Evolutionary conservation across 1,284 basidiomycete genomes (phyloP).

Genomic region (Athelia sp.): DNA sequence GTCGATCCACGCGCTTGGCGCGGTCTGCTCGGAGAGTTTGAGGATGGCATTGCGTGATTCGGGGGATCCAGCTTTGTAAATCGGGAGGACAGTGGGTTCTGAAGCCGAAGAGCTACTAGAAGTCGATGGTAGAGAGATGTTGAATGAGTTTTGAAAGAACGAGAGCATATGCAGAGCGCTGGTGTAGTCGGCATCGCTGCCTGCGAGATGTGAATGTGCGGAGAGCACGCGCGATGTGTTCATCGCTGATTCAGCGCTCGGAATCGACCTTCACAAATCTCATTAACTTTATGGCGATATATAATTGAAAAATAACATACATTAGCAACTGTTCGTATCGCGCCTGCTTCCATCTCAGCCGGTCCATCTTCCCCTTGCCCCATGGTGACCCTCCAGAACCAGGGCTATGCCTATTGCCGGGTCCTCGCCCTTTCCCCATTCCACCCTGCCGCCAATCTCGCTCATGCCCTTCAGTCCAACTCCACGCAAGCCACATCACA

Average conservation of each 20-base stretch:
- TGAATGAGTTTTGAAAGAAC: constrained; percentile 59
- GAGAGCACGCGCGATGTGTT: constrained; percentile 54
- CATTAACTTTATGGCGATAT: too few species aligned
- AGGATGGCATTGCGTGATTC: constrained; percentile 64
- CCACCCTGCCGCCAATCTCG: too few species aligned
- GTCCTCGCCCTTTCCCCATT: background rate
- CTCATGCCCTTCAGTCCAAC: too few species aligned
- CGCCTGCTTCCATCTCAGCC: background rate
- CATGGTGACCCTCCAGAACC: background rate
- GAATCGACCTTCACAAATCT: constrained; percentile 35
- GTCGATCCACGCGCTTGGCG: constrained; percentile 67
- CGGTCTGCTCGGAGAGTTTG: constrained; percentile 35
- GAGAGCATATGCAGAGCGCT: constrained; percentile 62
- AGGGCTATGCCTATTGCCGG: background rate
- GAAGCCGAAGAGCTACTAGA: background rate
- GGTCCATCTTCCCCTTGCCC: background rate
- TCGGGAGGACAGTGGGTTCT: constrained; percentile 32
- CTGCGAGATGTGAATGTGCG: constrained; percentile 69
- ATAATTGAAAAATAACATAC: background rate
- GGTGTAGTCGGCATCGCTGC: constrained; percentile 57
- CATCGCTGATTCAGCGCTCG: constrained; percentile 40
- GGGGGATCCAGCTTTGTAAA: constrained; percentile 62
- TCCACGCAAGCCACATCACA: background rate
- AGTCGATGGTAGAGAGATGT: constrained; percentile 34
- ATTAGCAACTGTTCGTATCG: background rate